phyloP scores from a whole-genome alignment of 768 basidiomycete species.

The Gyrodon lividus region DNA sequence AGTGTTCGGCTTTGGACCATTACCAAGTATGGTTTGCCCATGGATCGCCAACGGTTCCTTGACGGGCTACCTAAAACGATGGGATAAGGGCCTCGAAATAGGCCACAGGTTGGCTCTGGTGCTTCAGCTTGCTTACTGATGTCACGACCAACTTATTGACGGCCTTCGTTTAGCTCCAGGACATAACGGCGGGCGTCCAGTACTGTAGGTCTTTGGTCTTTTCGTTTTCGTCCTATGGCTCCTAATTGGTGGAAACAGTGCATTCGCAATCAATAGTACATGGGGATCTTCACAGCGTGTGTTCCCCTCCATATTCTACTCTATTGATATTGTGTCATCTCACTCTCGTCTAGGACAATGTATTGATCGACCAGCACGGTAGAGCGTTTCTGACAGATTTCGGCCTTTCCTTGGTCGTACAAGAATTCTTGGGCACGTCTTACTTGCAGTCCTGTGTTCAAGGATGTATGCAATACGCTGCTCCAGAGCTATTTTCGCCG shows the following conservation, averaged over 20 bases:
- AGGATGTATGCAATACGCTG: constrained; percentile 46
- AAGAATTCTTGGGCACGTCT: constrained; percentile 33
- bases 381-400: constrained; percentile 44
- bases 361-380: constrained; percentile 42
- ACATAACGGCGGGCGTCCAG: constrained; percentile 1
- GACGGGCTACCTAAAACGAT: constrained; percentile 10
- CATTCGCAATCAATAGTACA: constrained; percentile 1
- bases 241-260: neutral
- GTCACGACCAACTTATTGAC: neutral
- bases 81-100: constrained; percentile 2
- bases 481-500: constrained; percentile 32
- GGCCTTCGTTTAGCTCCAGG: neutral
- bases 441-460: constrained; percentile 29
- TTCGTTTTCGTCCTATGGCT: neutral
- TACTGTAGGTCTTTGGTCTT: constrained; percentile 1
- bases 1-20: constrained; percentile 19
- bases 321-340: neutral
- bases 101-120: neutral
- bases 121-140: neutral
- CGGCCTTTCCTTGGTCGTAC: constrained; percentile 41
- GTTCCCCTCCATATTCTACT: neutral
- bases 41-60: constrained; percentile 19
- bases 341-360: constrained; percentile 31
- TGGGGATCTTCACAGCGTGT: constrained; percentile 5
- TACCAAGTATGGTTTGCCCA: constrained; percentile 23